Evolutionary conservation across 2,329 filamentous ascomycete genomes (phyloP), one percentile per base, ranked within the genome.

Genomic region (Aspergillus transmontanensis): DNA sequence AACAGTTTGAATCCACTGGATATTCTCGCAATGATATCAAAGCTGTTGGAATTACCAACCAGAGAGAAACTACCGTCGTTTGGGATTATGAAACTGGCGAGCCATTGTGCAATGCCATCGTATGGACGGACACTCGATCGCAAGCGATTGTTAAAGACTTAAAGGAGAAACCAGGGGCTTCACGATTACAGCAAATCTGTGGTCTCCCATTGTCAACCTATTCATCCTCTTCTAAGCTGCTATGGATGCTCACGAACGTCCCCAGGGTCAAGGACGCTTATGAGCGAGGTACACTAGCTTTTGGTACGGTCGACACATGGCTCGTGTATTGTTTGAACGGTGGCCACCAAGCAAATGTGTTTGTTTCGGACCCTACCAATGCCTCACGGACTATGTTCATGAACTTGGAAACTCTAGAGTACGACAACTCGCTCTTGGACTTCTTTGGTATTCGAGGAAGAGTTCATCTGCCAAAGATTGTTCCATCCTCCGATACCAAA

Each of bases 301-400:
- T 96, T 74, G 93, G 93, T 57, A 96, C 93, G 5, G 88, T 96
- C 64, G 93, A 97, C 76, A 86, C 90, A 2, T 97, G 93, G 93
- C 83, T 96, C 58, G 86, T 96, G 55, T 96, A 92, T 81, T 87
- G 88, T 70, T 85, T 96, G 65, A 82, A 95, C 71, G 92, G 91
- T 57, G 89, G 90, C 59, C 83, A 81, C 41, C 80, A 85, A 54
- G 86, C 84, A 53, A 86, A 90, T 64, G 79, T 95, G 46, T 90
- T 92, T 76, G 92, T 96, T 63, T 94, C 93, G 0, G 93, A 97
- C 77, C 87, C 89, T 53, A 93, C 91, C 64, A 97, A 96, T 76
- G 93, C 93, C 12, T 94, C 91, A 60, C 85, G 93, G 71, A 96
- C 93, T 60, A 96, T 96, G 93, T 95, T 97, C 78, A 93, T 96